A percentile compares a stretch with the other conserved stretches of the same genome.
These are phyloP conservation scores for Eleusine coracana DNA, from an alignment of 176 grass and related monocot species.

Conservation along the genomic window DNA sequence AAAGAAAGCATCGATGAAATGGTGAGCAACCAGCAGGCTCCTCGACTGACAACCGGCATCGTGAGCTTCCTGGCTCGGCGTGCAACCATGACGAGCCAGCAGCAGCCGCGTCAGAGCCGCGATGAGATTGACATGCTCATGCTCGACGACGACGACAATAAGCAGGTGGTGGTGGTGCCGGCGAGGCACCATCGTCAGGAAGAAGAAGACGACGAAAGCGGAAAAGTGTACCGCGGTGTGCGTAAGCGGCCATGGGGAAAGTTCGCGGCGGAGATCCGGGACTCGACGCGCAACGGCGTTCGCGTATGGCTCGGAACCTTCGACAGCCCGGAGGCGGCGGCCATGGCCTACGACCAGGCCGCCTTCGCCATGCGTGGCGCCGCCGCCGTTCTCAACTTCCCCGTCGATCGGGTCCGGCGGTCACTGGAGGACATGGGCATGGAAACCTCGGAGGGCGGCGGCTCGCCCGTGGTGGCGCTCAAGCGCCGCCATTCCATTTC, in stretches of 20 bases:
- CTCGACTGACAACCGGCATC: constrained; percentile 2
- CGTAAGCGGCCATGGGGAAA: constrained; percentile 75
- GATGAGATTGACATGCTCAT: constrained; percentile 42
- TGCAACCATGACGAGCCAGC: constrained; percentile 5
- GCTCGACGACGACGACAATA: neutral
- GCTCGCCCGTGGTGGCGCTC: constrained; percentile 63
- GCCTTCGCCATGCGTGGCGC: constrained; percentile 62
- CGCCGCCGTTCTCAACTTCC: constrained; percentile 68
- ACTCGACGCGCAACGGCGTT: constrained; percentile 66
- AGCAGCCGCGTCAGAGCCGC: constrained; percentile 15
- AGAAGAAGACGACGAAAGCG: neutral
- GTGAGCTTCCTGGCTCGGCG: constrained; percentile 16
- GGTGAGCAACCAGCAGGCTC: neutral
- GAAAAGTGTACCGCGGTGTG: constrained; percentile 54
- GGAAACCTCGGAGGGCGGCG: neutral
- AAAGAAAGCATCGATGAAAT: neutral
- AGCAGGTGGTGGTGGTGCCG: neutral
- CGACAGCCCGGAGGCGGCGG: constrained; percentile 64
- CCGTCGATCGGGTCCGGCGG: constrained; percentile 47
- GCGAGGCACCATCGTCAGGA: neutral
- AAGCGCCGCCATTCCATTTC: constrained; percentile 55
- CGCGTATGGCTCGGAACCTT: constrained; percentile 81
- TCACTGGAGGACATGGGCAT: constrained; percentile 39
- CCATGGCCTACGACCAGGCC: constrained; percentile 82
- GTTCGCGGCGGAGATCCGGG: constrained; percentile 74